Conservation (phyloP, 345 rosid species). For the Combretum micranthum region DNA sequence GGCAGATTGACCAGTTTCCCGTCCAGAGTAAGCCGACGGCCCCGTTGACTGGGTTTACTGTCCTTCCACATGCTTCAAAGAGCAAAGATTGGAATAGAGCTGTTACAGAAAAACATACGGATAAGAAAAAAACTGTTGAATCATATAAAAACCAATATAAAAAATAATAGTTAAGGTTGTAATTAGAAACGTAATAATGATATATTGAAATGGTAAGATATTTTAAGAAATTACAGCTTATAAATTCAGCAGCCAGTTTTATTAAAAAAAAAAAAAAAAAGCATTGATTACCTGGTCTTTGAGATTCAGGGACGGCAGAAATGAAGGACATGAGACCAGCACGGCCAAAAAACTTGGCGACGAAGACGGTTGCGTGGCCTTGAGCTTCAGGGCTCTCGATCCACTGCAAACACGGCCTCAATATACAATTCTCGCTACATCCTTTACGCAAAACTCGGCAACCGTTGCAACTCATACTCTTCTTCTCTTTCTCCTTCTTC, state of each 20-base stretch:
- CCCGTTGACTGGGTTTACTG: constrained; percentile 94
- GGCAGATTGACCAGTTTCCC: constrained; percentile 83
- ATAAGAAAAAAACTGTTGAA: not conserved
- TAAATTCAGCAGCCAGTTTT: too few species aligned
- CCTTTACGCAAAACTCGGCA: constrained; percentile 95
- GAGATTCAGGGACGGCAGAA: constrained; percentile 80
- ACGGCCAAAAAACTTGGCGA: constrained; percentile 97
- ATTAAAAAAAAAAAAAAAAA: not conserved
- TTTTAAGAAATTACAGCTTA: too few species aligned
- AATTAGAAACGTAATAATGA: too few species aligned
- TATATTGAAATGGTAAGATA: too few species aligned
- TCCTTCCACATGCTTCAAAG: constrained; percentile 90
- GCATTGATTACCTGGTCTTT: constrained; percentile 61
- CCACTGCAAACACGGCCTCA: constrained; percentile 89
- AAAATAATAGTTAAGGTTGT: too few species aligned
- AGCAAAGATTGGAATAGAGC: constrained; percentile 84
- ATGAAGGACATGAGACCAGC: constrained; percentile 97
- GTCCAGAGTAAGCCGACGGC: constrained; percentile 92
- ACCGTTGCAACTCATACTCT: constrained; percentile 90
- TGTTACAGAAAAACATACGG: constrained; percentile 7
- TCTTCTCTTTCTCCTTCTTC: not conserved
- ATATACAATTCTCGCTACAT: constrained; percentile 84
- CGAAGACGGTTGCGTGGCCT: constrained; percentile 96
- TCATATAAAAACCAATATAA: not conserved
- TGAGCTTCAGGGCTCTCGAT: constrained; percentile 85